Evolutionary conservation across 805 yeast genomes (phyloP).

Genomic region (Starmera caribaea): DNA sequence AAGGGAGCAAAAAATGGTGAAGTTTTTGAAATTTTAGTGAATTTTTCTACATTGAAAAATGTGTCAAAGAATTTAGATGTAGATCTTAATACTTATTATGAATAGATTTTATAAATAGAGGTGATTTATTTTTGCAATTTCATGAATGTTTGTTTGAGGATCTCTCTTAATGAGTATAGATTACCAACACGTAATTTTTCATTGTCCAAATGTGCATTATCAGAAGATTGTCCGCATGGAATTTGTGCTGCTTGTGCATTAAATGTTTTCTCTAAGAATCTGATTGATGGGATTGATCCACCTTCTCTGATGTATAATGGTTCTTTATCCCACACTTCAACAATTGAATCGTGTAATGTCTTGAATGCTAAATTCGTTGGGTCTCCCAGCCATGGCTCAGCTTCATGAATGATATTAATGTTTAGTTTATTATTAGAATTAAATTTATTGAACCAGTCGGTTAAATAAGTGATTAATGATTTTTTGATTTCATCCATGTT

Average conservation of each 20-base stretch:
- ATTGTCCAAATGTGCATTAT: constrained; percentile 86
- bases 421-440: constrained; percentile 52
- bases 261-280: constrained; percentile 75
- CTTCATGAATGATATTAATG: constrained; percentile 65
- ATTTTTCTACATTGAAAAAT: no score
- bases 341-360: constrained; percentile 51
- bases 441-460: constrained; percentile 36
- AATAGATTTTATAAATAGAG: no score
- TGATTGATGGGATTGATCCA: constrained; percentile 88
- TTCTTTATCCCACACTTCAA: constrained; percentile 64
- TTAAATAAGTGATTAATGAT: constrained; percentile 37
- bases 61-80: no score
- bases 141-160: constrained; percentile 28
- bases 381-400: constrained; percentile 96
- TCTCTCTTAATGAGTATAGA: constrained; percentile 60
- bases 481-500: constrained; percentile 48
- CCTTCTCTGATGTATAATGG: constrained; percentile 92
- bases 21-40: no score
- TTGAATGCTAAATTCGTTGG: constrained; percentile 66
- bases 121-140: constrained; percentile 14
- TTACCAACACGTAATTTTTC: constrained; percentile 77
- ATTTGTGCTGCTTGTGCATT: constrained; percentile 88
- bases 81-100: no score
- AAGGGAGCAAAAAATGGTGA: no score
- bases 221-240: constrained; percentile 94